Percentiles rank a stretch among this genome's conserved stretches.
phyloP scores from a whole-genome alignment of 1,284 basidiomycete genomes.

The Rhodotorula sp. region DNA sequence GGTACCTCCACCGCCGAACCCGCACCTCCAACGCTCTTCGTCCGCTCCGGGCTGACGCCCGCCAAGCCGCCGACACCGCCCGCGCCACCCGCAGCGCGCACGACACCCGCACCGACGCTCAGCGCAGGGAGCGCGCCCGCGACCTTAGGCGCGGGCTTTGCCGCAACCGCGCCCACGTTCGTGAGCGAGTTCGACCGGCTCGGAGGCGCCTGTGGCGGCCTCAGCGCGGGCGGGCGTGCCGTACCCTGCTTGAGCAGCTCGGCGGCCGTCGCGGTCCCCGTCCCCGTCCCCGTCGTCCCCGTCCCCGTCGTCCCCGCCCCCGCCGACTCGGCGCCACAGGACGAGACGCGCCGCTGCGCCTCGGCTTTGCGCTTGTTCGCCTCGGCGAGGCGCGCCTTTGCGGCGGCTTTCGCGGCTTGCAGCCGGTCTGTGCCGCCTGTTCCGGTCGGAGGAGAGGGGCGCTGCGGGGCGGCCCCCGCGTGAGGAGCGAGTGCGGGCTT shows the following conservation, averaged over 20 bases:
- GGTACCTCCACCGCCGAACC: neutral
- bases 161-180: neutral
- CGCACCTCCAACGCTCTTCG: neutral
- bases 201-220: conserved; percentile 6
- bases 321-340: neutral
- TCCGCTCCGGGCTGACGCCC: neutral
- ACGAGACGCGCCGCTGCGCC: neutral
- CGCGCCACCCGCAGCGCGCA: neutral
- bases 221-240: neutral
- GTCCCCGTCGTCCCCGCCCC: neutral
- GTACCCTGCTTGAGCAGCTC: neutral
- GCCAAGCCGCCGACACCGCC: conserved; percentile 27
- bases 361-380: neutral
- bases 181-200: neutral
- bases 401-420: neutral
- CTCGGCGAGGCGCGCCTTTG: conserved; percentile 5
- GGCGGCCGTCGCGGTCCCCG: neutral
- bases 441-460: neutral
- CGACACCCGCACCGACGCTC: neutral
- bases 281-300: neutral
- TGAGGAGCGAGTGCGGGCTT: neutral
- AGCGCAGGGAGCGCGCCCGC: neutral
- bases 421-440: neutral
- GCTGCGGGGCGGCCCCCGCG: neutral
- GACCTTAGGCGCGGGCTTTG: neutral